These are phyloP conservation scores for Chaetothyriales sp. DNA, from an alignment of 2,329 filamentous ascomycete species.

Conservation along the genomic window DNA sequence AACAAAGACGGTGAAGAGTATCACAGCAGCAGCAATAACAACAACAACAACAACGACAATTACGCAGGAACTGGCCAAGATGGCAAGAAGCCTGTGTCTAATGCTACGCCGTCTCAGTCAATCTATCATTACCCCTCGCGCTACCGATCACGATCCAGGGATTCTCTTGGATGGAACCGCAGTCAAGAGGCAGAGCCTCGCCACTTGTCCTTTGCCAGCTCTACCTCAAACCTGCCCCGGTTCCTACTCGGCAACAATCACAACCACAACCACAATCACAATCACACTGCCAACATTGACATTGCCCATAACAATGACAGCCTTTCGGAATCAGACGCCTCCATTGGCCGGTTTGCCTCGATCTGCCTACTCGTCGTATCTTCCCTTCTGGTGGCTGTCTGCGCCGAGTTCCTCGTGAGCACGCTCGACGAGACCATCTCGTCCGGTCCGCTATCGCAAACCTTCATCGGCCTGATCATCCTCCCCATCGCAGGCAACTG, in stretches of 20 bases:
- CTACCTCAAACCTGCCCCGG: slow-evolving; percentile 1
- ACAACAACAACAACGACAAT: too few relatives aligned
- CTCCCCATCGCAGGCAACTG: slow-evolving; percentile 69
- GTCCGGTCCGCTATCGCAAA: slow-evolving; percentile 56
- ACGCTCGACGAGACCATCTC: slow-evolving; percentile 58
- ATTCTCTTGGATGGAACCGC: neutral
- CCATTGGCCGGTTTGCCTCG: slow-evolving; percentile 56
- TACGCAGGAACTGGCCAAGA: neutral
- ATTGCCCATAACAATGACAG: neutral
- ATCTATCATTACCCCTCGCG: neutral
- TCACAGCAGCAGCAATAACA: too few relatives aligned
- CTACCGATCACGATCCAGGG: neutral
- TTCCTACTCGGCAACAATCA: slow-evolving; percentile 2
- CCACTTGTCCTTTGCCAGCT: neutral
- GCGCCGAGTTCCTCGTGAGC: slow-evolving; percentile 61
- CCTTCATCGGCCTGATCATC: slow-evolving; percentile 63
- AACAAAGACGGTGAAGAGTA: neutral
- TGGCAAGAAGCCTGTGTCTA: neutral
- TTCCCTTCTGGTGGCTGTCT: slow-evolving; percentile 56
- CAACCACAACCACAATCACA: neutral
- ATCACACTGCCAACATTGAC: neutral
- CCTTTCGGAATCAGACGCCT: slow-evolving; percentile 42
- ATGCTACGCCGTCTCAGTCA: neutral
- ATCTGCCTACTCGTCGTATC: slow-evolving; percentile 54
- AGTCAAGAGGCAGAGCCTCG: neutral